phyloP scores from a whole-genome alignment of 2,329 filamentous ascomycete genomes.

The Fusarium sp. region DNA sequence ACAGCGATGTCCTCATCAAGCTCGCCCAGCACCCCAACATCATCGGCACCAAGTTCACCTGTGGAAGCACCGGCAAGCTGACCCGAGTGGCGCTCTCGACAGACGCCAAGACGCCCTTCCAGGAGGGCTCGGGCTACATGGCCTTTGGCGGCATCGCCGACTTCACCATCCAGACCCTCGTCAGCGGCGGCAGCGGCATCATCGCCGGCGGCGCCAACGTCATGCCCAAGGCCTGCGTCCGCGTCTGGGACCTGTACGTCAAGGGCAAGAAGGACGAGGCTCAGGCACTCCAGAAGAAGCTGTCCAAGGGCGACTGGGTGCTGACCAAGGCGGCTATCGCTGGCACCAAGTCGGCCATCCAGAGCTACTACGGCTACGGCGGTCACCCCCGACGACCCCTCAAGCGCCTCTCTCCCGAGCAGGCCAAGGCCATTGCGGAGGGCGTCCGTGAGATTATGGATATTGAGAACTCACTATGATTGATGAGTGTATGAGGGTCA shows the following conservation, averaged over 20 bases:
- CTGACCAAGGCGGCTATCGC: constrained; percentile 87
- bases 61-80: constrained; percentile 90
- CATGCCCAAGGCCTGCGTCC: constrained; percentile 85
- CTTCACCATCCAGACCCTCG: constrained; percentile 86
- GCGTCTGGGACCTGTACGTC: constrained; percentile 82
- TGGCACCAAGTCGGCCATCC: constrained; percentile 87
- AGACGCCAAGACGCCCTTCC: constrained; percentile 77
- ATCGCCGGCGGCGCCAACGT: constrained; percentile 91
- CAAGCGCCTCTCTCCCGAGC: constrained; percentile 74
- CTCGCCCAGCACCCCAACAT: constrained; percentile 88
- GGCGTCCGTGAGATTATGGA: constrained; percentile 77
- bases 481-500: neutral
- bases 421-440: constrained; percentile 67
- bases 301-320: constrained; percentile 86
- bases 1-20: constrained; percentile 87
- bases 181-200: constrained; percentile 85
- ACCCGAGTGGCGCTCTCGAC: constrained; percentile 84
- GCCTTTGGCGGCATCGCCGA: constrained; percentile 91
- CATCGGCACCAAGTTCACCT: constrained; percentile 92
- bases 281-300: constrained; percentile 80
- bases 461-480: constrained; percentile 70
- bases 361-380: constrained; percentile 87
- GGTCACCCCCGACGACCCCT: constrained; percentile 82
- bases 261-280: constrained; percentile 84
- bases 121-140: constrained; percentile 79